Percentiles rank a stretch among this genome's conserved stretches.
Conservation (phyloP, 306 rosid species). For the Luffa acutangula region DNA sequence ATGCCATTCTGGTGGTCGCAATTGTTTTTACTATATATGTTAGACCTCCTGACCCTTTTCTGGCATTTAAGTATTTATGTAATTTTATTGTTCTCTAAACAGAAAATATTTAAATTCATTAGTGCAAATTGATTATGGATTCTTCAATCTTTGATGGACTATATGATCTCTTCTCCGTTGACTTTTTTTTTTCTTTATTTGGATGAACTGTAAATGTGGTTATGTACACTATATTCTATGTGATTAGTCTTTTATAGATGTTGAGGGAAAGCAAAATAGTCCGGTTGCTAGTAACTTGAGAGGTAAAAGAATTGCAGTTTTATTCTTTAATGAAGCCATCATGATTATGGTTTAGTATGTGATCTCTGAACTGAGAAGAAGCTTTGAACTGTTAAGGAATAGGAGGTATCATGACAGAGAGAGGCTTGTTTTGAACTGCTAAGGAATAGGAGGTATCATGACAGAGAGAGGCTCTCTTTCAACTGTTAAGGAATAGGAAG, state of each 20-base stretch:
- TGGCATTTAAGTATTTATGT: neutral
- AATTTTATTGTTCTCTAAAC: neutral
- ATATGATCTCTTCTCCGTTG: neutral
- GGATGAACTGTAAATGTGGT: neutral
- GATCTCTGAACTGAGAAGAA: neutral
- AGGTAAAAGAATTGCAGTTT: neutral
- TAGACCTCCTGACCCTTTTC: conserved; percentile 22
- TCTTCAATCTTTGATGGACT: neutral
- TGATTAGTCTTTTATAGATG: neutral
- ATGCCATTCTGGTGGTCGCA: conserved; percentile 55
- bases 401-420: neutral
- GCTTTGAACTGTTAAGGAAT: neutral
- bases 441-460: too few species aligned
- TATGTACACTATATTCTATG: neutral
- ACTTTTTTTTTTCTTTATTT: neutral
- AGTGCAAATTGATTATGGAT: neutral
- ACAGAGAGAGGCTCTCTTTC: too few species aligned
- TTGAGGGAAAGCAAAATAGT: neutral
- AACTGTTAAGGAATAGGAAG: too few species aligned
- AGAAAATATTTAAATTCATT: neutral
- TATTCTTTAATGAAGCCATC: neutral
- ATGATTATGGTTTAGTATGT: neutral
- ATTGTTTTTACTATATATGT: conserved; percentile 60
- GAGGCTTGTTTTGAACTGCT: too few species aligned
- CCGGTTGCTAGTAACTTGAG: neutral